These are phyloP conservation scores for Pseudopyricularia javanii DNA, from an alignment of 2,329 filamentous ascomycete genomes.

Conservation along the genomic window DNA sequence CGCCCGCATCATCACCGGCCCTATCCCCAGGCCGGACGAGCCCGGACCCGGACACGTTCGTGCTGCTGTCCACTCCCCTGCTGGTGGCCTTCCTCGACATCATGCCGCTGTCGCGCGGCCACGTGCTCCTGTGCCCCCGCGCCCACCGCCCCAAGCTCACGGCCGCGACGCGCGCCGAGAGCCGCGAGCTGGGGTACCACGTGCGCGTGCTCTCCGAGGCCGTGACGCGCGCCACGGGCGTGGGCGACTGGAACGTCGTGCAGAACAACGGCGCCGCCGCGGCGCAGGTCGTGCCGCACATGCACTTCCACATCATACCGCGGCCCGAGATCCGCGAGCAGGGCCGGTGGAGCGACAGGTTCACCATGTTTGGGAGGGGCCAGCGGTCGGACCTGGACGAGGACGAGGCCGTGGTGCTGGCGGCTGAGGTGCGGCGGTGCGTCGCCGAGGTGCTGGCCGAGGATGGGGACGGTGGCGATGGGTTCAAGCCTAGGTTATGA, in stretches of 20 bases:
- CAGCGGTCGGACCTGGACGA: conserved; percentile 64
- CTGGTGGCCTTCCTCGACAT: conserved; percentile 90
- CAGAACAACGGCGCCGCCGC: conserved; percentile 90
- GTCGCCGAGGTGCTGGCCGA: conserved; percentile 37
- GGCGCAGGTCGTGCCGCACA: conserved; percentile 84
- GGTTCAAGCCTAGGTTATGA: conserved; percentile 4
- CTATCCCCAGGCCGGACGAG: conserved; percentile 20
- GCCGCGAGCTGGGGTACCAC: conserved; percentile 52
- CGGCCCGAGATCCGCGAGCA: conserved; percentile 54
- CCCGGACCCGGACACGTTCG: conserved; percentile 34
- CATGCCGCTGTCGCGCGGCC: conserved; percentile 71
- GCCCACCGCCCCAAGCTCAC: conserved; percentile 66
- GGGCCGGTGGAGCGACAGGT: conserved; percentile 46
- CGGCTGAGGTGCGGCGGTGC: conserved; percentile 36
- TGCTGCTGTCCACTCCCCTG: conserved; percentile 66
- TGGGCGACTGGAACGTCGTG: conserved; percentile 87
- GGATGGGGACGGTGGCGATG: conserved; percentile 2
- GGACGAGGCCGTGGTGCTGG: conserved; percentile 53
- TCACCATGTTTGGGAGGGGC: conserved; percentile 74
- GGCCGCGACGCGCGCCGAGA: conserved; percentile 52
- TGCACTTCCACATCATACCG: conserved; percentile 92
- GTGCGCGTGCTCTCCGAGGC: conserved; percentile 64
- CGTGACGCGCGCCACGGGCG: conserved; percentile 54
- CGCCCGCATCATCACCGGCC: conserved; percentile 19
- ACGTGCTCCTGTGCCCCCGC: conserved; percentile 72